These are phyloP conservation scores for Coffea eugenioides DNA, from an alignment of 257 asterid genomes.

Conservation along the genomic window DNA sequence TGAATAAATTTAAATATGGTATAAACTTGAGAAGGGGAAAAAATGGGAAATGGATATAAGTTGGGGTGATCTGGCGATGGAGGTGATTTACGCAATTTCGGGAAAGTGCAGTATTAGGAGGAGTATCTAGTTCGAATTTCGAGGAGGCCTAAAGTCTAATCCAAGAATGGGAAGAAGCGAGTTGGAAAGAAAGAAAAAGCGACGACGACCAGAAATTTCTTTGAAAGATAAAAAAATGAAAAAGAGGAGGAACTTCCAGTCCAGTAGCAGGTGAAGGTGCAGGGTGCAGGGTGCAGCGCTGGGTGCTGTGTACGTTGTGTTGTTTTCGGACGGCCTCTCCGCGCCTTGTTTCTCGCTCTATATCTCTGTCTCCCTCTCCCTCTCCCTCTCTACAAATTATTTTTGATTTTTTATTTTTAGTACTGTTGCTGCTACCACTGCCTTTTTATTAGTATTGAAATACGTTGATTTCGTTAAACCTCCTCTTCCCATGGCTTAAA, in stretches of 20 bases:
- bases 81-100: neutral
- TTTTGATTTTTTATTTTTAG: neutral
- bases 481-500: conserved; percentile 16
- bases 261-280: neutral
- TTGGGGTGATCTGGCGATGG: conserved; percentile 24
- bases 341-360: conserved; percentile 98
- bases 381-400: conserved; percentile 4
- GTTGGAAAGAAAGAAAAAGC: conserved; percentile 27
- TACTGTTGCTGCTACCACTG: too few species aligned
- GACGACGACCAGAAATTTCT: conserved; percentile 25
- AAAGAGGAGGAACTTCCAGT: too few species aligned
- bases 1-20: conserved; percentile 26
- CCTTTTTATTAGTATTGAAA: too few species aligned
- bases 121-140: conserved; percentile 21
- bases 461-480: conserved; percentile 33
- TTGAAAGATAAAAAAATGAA: conserved; percentile 4
- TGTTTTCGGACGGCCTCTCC: conserved; percentile 80
- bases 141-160: conserved; percentile 7
- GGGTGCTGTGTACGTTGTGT: neutral
- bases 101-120: neutral
- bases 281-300: neutral
- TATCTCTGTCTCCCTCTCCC: conserved; percentile 9
- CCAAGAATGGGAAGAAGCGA: conserved; percentile 5
- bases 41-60: conserved; percentile 12
- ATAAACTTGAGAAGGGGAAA: conserved; percentile 22